Conservation (phyloP, 306 rosid genomes). For the Malus asiatica region DNA sequence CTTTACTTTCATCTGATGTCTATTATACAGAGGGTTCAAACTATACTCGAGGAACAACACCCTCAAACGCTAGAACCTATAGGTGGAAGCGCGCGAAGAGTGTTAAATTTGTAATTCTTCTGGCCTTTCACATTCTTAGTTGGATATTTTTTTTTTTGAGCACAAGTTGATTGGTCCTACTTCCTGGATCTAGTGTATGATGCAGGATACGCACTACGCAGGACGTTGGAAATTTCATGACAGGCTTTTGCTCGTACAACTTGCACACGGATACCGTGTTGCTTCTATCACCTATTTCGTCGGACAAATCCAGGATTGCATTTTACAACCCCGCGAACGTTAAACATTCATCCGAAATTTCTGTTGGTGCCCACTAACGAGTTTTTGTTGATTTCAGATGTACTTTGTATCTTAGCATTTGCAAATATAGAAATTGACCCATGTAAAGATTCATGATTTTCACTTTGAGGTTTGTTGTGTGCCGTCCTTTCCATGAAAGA, state of each 20-base stretch:
- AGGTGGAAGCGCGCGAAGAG: slow-evolving; percentile 38
- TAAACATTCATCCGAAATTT: background rate
- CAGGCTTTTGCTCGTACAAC: background rate
- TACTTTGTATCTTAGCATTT: background rate
- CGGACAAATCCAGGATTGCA: background rate
- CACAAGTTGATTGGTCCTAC: background rate
- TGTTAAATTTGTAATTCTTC: background rate
- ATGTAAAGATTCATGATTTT: background rate
- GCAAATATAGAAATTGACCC: background rate
- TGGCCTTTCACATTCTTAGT: background rate
- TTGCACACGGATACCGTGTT: background rate
- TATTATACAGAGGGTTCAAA: slow-evolving; percentile 62
- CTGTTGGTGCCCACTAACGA: background rate
- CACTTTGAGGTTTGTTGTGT: background rate
- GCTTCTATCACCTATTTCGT: background rate
- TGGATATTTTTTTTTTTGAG: background rate
- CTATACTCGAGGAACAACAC: slow-evolving; percentile 54
- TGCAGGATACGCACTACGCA: background rate
- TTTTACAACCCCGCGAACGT: background rate
- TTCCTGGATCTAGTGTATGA: background rate
- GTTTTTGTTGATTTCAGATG: background rate
- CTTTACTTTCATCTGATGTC: slow-evolving; percentile 11
- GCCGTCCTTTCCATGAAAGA: background rate
- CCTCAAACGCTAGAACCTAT: slow-evolving; percentile 41
- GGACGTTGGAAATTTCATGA: background rate